Evolutionary conservation across 768 basidiomycete species (phyloP).

Genomic region (Symmetrospora coprosmae): DNA sequence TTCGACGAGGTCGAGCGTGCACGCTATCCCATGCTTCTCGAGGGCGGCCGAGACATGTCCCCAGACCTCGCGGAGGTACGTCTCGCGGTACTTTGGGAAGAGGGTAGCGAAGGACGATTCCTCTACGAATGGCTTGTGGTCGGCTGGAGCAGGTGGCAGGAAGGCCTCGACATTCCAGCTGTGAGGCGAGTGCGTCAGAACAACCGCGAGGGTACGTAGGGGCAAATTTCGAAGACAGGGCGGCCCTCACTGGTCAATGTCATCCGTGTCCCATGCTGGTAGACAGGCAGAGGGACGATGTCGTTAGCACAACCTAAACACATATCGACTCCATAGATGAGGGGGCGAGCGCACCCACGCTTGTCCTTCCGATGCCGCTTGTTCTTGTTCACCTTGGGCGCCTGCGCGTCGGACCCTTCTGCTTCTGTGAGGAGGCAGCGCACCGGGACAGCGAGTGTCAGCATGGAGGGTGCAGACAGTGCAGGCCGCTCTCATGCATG

Average conservation of each 20-base stretch:
- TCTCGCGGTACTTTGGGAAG: conserved; percentile 97
- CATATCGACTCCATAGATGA: background rate
- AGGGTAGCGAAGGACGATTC: conserved; percentile 96
- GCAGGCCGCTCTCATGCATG: too few species aligned
- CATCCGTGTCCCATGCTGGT: conserved; percentile 95
- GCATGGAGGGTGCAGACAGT: background rate
- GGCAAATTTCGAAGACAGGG: background rate
- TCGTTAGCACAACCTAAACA: background rate
- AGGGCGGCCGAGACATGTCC: conserved; percentile 70
- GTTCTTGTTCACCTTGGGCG: conserved; percentile 46
- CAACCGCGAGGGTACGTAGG: background rate
- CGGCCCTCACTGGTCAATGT: conserved; percentile 80
- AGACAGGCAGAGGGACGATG: conserved; percentile 25
- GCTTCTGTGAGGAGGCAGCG: background rate
- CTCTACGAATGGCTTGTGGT: conserved; percentile 72
- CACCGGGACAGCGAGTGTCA: background rate
- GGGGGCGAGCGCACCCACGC: conserved; percentile 46
- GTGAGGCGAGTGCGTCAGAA: conserved; percentile 16
- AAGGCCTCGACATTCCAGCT: conserved; percentile 79
- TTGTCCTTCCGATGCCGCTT: conserved; percentile 86
- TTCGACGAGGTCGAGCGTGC: conserved; percentile 84
- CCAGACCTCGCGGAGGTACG: conserved; percentile 90
- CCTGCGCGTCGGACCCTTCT: conserved; percentile 9
- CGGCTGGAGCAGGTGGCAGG: conserved; percentile 40
- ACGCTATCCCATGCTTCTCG: conserved; percentile 68